Conservation (phyloP, 2,329 filamentous ascomycete species). For the Pyricularia sp. region DNA sequence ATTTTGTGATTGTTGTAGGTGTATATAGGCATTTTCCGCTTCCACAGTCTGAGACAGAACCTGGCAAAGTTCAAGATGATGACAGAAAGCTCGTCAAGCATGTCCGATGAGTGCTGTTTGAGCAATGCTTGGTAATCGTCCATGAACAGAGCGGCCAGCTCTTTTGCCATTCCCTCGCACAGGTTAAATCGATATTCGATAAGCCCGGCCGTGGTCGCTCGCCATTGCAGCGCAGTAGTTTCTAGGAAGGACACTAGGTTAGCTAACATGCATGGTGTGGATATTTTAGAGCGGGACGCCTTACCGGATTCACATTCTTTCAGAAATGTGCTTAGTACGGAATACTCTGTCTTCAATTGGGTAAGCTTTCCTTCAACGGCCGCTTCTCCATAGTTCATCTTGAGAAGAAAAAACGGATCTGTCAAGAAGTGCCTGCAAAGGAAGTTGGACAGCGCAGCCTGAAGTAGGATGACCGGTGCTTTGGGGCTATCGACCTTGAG, state of each 20-base stretch:
- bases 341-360: not conserved
- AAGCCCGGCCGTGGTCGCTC: not conserved
- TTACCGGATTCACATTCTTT: not conserved
- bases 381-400: not conserved
- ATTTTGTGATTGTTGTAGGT: not conserved
- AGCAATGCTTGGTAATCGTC: not conserved
- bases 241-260: not conserved
- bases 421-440: not conserved
- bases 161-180: not conserved
- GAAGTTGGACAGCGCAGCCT: not conserved
- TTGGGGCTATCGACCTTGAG: not conserved
- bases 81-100: not conserved
- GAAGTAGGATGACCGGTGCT: not conserved
- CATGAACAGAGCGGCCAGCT: not conserved
- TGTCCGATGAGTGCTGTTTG: not conserved
- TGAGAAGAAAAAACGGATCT: not conserved
- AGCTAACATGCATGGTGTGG: not conserved
- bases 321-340: not conserved
- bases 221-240: not conserved
- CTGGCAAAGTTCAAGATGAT: not conserved
- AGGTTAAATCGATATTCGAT: not conserved
- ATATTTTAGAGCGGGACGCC: not conserved
- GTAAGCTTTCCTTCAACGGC: not conserved
- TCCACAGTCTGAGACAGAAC: not conserved
- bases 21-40: not conserved